phyloP scores from a whole-genome alignment of 2,329 filamentous ascomycete genomes.

The Orbilia ellipsospora region DNA sequence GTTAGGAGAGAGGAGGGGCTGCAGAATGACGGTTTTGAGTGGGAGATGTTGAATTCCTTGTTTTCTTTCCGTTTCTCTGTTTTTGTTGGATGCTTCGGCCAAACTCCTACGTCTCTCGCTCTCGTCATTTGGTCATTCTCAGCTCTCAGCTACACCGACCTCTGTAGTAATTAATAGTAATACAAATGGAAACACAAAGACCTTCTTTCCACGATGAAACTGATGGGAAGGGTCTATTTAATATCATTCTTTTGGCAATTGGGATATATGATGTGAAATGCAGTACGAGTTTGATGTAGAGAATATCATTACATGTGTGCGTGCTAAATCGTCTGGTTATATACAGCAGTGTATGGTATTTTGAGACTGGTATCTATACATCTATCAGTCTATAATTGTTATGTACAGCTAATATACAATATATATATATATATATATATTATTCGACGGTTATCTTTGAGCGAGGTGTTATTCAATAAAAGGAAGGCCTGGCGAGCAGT shows the following conservation, averaged over 20 bases:
- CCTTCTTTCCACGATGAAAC: conserved; percentile 8
- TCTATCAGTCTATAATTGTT: background rate
- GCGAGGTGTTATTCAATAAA: background rate
- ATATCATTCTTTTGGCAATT: conserved; percentile 15
- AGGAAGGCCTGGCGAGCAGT: conserved; percentile 30
- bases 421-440: conserved; percentile 7
- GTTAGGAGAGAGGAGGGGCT: background rate
- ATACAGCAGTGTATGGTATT: background rate
- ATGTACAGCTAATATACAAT: conserved; percentile 9
- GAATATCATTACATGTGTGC: too few relatives aligned
- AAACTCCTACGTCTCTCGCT: conserved; percentile 27
- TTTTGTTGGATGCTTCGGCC: background rate
- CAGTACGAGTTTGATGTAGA: too few relatives aligned
- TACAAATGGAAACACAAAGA: conserved; percentile 26
- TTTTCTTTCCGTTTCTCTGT: background rate
- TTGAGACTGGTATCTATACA: conserved; percentile 5
- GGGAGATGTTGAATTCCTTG: conserved; percentile 1
- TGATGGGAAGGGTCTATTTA: conserved; percentile 22
- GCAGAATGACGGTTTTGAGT: conserved; percentile 1
- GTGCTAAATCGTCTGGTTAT: too few relatives aligned
- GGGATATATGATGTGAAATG: too few relatives aligned
- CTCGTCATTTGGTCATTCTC: conserved; percentile 27
- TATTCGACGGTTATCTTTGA: background rate
- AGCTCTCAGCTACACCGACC: conserved; percentile 13
- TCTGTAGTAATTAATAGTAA: conserved; percentile 53